Percentiles rank a stretch among this genome's conserved stretches.
These are phyloP conservation scores for Hortiboletus flavorubellus DNA, from an alignment of 768 basidiomycete species.

Conservation along the genomic window DNA sequence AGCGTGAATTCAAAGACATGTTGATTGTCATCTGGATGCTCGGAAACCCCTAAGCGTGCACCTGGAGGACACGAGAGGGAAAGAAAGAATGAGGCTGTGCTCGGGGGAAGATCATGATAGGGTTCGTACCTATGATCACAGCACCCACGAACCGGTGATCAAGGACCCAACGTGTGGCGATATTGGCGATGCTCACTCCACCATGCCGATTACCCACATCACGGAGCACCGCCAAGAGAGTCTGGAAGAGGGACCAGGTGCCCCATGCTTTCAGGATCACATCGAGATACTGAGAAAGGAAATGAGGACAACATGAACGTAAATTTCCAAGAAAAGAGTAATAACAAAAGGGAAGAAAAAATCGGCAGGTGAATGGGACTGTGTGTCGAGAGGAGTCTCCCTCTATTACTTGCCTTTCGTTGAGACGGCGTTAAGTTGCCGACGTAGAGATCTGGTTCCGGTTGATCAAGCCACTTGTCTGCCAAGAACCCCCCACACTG, in stretches of 20 bases:
- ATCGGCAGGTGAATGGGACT: background rate
- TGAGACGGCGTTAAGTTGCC: constrained; percentile 74
- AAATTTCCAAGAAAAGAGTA: background rate
- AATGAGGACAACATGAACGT: background rate
- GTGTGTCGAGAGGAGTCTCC: background rate
- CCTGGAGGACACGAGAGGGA: constrained; percentile 39
- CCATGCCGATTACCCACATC: constrained; percentile 65
- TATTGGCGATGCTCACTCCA: constrained; percentile 66
- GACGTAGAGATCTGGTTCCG: constrained; percentile 71
- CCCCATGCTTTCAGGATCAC: constrained; percentile 82
- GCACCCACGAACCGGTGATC: constrained; percentile 77
- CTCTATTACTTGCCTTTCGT: constrained; percentile 56
- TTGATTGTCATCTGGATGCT: constrained; percentile 68
- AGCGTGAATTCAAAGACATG: constrained; percentile 59
- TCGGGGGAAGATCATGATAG: constrained; percentile 1
- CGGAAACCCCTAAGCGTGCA: constrained; percentile 68
- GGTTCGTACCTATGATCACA: constrained; percentile 62
- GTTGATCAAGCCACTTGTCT: constrained; percentile 65
- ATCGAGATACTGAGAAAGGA: constrained; percentile 66
- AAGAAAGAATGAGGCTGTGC: background rate
- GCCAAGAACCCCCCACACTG: constrained; percentile 84
- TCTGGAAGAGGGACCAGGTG: constrained; percentile 71
- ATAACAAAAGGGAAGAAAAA: background rate
- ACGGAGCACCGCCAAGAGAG: constrained; percentile 55
- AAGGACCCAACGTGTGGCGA: constrained; percentile 80